Conservation (phyloP, 352 stramenopile species). For the Thraustotheca clavata region DNA sequence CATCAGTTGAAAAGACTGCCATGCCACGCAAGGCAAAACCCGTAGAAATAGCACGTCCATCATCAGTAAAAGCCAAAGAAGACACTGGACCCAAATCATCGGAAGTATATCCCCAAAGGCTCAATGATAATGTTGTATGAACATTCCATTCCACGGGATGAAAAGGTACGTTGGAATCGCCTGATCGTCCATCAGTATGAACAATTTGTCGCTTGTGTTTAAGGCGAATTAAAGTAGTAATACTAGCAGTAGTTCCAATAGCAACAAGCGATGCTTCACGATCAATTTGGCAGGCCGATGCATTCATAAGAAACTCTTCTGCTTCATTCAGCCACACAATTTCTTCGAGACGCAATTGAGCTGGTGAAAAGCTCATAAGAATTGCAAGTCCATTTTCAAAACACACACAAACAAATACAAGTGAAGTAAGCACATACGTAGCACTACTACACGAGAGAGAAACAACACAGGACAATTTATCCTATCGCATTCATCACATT, state of each 20-base stretch:
- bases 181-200: background rate
- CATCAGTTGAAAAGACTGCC: slow-evolving; percentile 68
- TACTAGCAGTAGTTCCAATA: background rate
- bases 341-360: background rate
- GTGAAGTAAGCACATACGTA: background rate
- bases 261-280: background rate
- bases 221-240: background rate
- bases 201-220: background rate
- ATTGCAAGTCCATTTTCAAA: background rate
- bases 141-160: background rate
- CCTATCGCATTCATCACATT: background rate
- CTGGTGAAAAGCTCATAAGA: slow-evolving; percentile 2
- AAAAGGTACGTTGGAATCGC: too few relatives aligned
- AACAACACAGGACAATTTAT: background rate
- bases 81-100: slow-evolving; percentile 52
- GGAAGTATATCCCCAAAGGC: slow-evolving; percentile 47
- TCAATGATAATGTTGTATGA: slow-evolving; percentile 23
- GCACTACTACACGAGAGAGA: background rate
- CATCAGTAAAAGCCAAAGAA: slow-evolving; percentile 53
- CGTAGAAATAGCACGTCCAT: slow-evolving; percentile 47
- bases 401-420: background rate
- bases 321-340: slow-evolving; percentile 3
- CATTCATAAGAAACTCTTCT: background rate
- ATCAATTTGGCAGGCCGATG: background rate
- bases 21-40: slow-evolving; percentile 69